Evolutionary conservation across 1,284 basidiomycete species (phyloP).

Genomic region (Pholiota adiposa): DNA sequence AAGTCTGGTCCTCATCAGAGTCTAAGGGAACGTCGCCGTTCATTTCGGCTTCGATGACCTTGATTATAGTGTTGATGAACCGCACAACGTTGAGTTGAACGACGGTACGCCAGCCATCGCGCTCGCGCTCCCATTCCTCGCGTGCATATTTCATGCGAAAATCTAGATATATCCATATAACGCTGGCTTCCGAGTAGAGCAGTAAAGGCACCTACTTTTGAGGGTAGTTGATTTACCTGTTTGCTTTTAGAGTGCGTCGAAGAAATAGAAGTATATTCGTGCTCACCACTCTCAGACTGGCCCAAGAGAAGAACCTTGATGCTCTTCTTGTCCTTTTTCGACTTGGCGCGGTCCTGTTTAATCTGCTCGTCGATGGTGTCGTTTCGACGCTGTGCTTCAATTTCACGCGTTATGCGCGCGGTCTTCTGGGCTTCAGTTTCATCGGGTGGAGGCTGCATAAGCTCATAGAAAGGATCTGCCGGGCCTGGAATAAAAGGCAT

Average conservation of each 20-base stretch:
- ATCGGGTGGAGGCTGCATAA: constrained; percentile 49
- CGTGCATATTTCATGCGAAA: constrained; percentile 51
- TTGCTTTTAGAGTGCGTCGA: constrained; percentile 2
- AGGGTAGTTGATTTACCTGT: constrained; percentile 61
- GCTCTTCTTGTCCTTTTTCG: constrained; percentile 47
- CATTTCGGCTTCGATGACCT: constrained; percentile 48
- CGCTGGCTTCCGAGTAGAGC: constrained; percentile 4
- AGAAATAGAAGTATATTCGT: constrained; percentile 13
- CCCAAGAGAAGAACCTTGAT: constrained; percentile 63
- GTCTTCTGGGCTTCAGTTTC: constrained; percentile 51
- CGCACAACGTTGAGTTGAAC: constrained; percentile 56
- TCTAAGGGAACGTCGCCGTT: constrained; percentile 38
- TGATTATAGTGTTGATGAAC: constrained; percentile 49
- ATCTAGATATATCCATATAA: constrained; percentile 32
- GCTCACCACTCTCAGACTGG: constrained; percentile 66
- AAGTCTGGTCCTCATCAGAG: constrained; percentile 31
- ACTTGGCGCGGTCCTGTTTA: constrained; percentile 46
- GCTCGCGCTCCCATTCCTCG: constrained; percentile 48
- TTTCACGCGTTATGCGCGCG: constrained; percentile 49
- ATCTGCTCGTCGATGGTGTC: constrained; percentile 63
- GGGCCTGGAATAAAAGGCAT: constrained; percentile 43
- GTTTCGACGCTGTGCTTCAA: constrained; percentile 53
- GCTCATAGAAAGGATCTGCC: constrained; percentile 49
- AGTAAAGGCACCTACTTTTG: constrained; percentile 51
- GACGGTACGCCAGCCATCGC: constrained; percentile 50